Base-by-base conservation (phyloP, 306 rosid genomes). In the Cucurbita moschata region DNA sequence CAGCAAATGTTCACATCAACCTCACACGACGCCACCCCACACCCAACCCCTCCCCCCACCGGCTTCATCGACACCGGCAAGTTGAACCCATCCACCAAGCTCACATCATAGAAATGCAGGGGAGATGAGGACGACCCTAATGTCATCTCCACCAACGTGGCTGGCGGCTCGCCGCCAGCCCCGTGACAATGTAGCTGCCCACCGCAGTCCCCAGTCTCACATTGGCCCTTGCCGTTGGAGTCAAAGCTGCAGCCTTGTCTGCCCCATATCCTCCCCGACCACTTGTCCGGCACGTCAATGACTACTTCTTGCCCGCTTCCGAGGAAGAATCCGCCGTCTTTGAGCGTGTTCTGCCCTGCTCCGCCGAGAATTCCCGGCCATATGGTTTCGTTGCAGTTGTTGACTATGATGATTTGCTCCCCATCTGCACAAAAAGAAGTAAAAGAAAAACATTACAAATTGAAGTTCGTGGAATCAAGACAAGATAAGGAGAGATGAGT, bases 221-320 rank as follows among this genome's bases (percentile, higher is more conserved):
- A 94, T 4, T 30, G 35, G 4, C 35, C 35, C 35, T 82, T 81
- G 10, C 96, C 97, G 8, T 75, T 76, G 12, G 64, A 67, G 80
- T 89, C 89, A 46, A 94, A 94, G 75, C 19, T 70, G 54, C 98
- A 94, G 19, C 93, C 98, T 46, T 90, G 96, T 77, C 98, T 84
- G 0, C 90, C 97, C 98, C 97, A 94, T 42, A 94, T 88, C 75
- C 98, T 83, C 2, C 98, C 98, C 14, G 98, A 94, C 98, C 98
- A 94, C n/a, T 90, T 90, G 5, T 88, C 92, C 11, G 85, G 81
- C 6, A 85, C 84, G 14, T 85, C 92, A 11, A 90, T 73, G 0
- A 90, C 96, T 42, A 79, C 75, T 75, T 90, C 94, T 58, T 88
- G 87, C 0, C 97, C 98, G 6, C 91, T 88, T 4, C 94, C 95